Evolutionary conservation across 306 rosid genomes (phyloP), one percentile per base, ranked within the genome.

Genomic region (Cucurbita ficifolia): DNA sequence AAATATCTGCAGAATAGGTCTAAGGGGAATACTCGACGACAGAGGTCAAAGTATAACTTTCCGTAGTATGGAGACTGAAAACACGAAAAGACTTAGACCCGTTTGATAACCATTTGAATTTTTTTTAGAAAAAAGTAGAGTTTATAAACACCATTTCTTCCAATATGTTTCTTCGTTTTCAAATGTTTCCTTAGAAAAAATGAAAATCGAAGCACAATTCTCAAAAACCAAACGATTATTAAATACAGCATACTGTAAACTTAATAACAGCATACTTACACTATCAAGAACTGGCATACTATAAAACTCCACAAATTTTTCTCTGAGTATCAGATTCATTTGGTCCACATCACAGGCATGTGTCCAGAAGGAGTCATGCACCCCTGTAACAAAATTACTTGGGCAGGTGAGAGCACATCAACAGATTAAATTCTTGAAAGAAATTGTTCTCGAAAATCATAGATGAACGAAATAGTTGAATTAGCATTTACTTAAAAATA

Each of bases 311-410:
- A 91, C 90, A 87, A 88, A 87, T 38, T 85, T 80, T 84, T 87
- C 85, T 43, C 96, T 57, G 22, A 91, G 90, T 67, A 87, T 91
- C 77, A 17, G 77, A 75, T 91, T 91, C 96, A 91, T 91, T 78
- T 78, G 70, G 76, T 86, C 91, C 33, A 91, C 88, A 58, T 91
- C 96, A 81, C 96, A 81, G 5, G 92, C 92, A 80, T 91, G 97
- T 22, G 97, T 91, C 97, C 96, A 91, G 84, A 81, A 91, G 70
- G 97, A 91, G 72, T 91, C 96, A 40, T 88, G 97, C 83, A 91
- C 97, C 72, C 97, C 97, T 91, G 85, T 76, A 80, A 76, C 72
- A 77, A 19, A 77, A 22, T 43, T 40, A 55, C 63, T 83, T 68
- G 64, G 76, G 14, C n/a, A 2, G 56, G 54, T 49, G 8, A 43